A percentile compares a stretch with the other conserved stretches of the same genome.
Evolutionary conservation across 441 rosid genomes (phyloP).

Genomic region (Populus hybrid): DNA sequence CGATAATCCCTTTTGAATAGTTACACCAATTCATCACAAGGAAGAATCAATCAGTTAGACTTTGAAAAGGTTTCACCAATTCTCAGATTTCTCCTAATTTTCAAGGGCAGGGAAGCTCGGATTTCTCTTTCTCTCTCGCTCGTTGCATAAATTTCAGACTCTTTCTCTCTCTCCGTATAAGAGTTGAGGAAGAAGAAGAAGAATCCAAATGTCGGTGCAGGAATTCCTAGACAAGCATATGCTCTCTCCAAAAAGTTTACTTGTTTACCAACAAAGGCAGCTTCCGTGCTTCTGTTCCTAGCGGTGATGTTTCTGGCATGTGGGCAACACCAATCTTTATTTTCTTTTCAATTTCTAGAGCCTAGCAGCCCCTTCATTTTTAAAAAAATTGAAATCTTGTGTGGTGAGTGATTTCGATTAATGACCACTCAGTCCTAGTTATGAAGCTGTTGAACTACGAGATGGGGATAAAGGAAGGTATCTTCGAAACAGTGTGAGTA

Average conservation of each 20-base stretch:
- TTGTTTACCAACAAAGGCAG: conserved; percentile 81
- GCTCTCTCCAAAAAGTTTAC: conserved; percentile 93
- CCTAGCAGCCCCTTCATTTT: background rate
- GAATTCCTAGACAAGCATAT: conserved; percentile 84
- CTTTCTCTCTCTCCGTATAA: too few relatives aligned
- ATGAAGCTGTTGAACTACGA: conserved; percentile 90
- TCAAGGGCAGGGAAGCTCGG: too few relatives aligned
- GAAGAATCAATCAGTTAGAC: too few relatives aligned
- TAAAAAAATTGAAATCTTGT: background rate
- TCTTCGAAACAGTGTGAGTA: conserved; percentile 83
- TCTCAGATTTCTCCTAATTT: too few relatives aligned
- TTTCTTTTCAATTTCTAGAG: too few relatives aligned
- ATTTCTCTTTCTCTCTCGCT: too few relatives aligned
- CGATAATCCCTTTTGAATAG: too few relatives aligned
- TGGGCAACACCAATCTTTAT: conserved; percentile 22
- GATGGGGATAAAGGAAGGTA: conserved; percentile 91
- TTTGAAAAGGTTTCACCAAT: too few relatives aligned
- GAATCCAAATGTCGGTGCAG: conserved; percentile 79
- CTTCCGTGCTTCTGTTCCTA: conserved; percentile 73
- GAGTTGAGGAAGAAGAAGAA: background rate
- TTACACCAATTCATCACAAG: too few relatives aligned
- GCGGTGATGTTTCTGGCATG: conserved; percentile 59
- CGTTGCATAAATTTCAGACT: too few relatives aligned
- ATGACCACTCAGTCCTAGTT: conserved; percentile 38
- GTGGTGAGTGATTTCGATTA: background rate